A percentile compares a stretch with the other conserved stretches of the same genome.
Evolutionary conservation across 192 early-diverging fungal genomes (phyloP).

Genomic region (Linnemannia elongata): DNA sequence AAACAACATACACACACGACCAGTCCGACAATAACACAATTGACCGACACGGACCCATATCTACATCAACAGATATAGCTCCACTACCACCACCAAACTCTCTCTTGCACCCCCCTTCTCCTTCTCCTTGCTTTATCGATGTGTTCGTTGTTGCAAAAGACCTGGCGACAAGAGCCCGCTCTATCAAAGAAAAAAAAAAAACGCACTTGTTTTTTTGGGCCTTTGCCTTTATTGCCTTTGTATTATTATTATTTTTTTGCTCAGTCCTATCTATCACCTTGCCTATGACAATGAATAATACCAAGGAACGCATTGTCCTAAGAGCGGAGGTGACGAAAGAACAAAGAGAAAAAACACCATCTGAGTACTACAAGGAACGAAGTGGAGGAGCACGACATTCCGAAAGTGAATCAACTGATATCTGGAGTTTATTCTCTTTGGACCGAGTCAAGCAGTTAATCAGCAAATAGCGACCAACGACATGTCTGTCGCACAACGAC

Average conservation of each 20-base stretch:
- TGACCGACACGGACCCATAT: not conserved
- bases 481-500: conserved; percentile 7
- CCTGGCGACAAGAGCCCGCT: not conserved
- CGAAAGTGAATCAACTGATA: not conserved
- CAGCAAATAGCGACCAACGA: not conserved
- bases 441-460: not conserved
- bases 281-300: not conserved
- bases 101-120: not conserved
- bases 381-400: not conserved
- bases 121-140: not conserved
- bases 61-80: not conserved
- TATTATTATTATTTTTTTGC: not conserved
- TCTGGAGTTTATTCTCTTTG: not conserved
- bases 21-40: not conserved
- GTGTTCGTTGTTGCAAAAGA: not conserved
- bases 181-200: not conserved
- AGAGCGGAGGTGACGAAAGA: not conserved
- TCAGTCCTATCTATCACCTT: not conserved
- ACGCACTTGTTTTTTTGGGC: not conserved
- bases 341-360: not conserved
- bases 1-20: not conserved
- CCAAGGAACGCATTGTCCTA: not conserved
- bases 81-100: not conserved
- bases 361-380: not conserved
- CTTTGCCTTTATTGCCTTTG: not conserved